phyloP scores from a whole-genome alignment of 169 alveolate genomes.

The Cryptosporidium baileyi region DNA sequence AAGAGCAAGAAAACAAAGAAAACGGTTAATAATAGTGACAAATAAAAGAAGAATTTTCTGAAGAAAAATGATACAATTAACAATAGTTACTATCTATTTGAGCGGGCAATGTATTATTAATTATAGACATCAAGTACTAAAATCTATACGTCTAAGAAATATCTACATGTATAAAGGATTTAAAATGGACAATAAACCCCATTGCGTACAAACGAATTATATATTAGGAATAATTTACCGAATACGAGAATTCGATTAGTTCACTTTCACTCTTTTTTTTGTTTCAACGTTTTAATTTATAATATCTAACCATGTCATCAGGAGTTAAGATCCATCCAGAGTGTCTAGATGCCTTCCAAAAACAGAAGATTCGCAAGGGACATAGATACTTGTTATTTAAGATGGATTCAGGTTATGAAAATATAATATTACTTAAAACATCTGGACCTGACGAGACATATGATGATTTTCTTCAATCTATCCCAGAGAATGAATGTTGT shows the following conservation, averaged over 20 bases:
- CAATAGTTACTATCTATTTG: no score
- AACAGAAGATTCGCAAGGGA: slow-evolving; percentile 73
- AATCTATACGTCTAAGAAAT: slow-evolving; percentile 67
- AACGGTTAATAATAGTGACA: no score
- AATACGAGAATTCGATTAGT: background rate
- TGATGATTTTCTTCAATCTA: slow-evolving; percentile 55
- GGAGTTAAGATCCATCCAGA: slow-evolving; percentile 74
- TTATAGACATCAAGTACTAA: slow-evolving; percentile 44
- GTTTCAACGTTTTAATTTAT: background rate
- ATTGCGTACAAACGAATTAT: background rate
- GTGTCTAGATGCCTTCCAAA: slow-evolving; percentile 73
- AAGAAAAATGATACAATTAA: no score
- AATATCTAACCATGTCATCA: slow-evolving; percentile 72
- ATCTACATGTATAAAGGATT: slow-evolving; percentile 61
- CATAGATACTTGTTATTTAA: slow-evolving; percentile 73
- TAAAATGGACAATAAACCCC: slow-evolving; percentile 49
- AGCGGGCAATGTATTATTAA: no score
- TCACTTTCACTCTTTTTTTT: no score
- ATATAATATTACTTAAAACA: slow-evolving; percentile 72
- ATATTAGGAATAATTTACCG: background rate
- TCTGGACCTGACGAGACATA: slow-evolving; percentile 71
- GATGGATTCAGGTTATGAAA: slow-evolving; percentile 66
- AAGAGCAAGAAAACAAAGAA: no score
- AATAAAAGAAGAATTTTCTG: no score
- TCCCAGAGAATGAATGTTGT: slow-evolving; percentile 75